These are phyloP conservation scores for Fusarium heterosporum DNA, from an alignment of 2,329 filamentous ascomycete species.

Conservation along the genomic window DNA sequence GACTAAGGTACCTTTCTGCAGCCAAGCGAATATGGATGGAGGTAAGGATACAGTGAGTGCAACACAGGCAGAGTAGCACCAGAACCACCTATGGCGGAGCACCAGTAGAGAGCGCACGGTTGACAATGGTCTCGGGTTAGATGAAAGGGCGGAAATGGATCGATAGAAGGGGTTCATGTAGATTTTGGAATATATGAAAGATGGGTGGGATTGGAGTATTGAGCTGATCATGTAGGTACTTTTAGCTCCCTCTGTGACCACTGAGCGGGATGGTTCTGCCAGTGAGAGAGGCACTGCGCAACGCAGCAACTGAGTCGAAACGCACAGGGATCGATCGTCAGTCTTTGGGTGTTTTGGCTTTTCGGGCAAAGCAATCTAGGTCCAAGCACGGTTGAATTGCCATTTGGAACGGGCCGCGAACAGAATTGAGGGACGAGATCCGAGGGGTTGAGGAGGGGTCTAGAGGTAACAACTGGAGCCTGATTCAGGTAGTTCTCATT, in stretches of 20 bases:
- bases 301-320: conserved; percentile 29
- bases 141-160: conserved; percentile 4
- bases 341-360: conserved; percentile 26
- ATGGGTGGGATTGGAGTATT: background rate
- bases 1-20: conserved; percentile 14
- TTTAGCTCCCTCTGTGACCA: background rate
- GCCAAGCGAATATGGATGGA: conserved; percentile 1
- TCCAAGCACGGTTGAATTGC: conserved; percentile 14
- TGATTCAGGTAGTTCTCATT: conserved; percentile 20
- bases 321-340: conserved; percentile 25
- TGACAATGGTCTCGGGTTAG: conserved; percentile 3
- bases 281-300: no score
- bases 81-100: conserved; percentile 35
- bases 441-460: conserved; percentile 28
- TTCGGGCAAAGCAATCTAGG: conserved; percentile 6
- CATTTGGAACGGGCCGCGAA: conserved; percentile 18
- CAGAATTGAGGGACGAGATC: conserved; percentile 10
- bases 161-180: background rate
- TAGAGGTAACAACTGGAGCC: conserved; percentile 13
- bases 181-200: background rate
- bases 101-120: conserved; percentile 19
- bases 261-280: no score
- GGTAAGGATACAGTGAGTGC: conserved; percentile 7
- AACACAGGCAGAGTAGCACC: conserved; percentile 18
- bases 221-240: background rate